Base-by-base conservation (phyloP, 768 basidiomycete genomes). In the Auricularia auricula-judae region DNA sequence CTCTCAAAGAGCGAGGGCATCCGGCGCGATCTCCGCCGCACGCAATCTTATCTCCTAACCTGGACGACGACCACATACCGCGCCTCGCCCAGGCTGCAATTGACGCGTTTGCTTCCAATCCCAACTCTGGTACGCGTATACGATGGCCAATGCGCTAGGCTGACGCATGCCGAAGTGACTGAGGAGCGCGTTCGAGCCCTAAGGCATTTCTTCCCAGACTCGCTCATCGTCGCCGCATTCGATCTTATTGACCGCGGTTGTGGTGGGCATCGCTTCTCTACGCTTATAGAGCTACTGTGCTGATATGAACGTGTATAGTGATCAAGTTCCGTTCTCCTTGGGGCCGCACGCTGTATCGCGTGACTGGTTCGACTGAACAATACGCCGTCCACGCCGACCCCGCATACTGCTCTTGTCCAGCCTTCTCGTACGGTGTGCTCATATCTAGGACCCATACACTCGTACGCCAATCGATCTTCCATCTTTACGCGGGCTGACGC, bases 171-270 rank as follows among this genome's bases (percentile, higher is more conserved):
- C 53, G 34, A 33, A 80, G 78, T 81, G 65, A 70, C 76, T 54
- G 85, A 87, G 43, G 82, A 85, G 59, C 73, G 77, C 7, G 67
- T 89, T n/a, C 77, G 80, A 64, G 80, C 79, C 65, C 78, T 91
- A 10, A 78, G 80, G 33, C 73, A 78, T 47, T 71, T 90, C 62
- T 80, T 91, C 68, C 82, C 89, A 1, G 85, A 88, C 65, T 79
- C 76, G 21, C 76, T 86, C 14, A 73, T 91, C 21, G 70, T 89
- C 2, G 86, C 87, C 21, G 88, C 91, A 4, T 74, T 93, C 33
- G 88, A 93, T 70, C 75, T 92, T n/a, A 78, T 91, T 54, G 91
- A 93, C 73, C 79, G 82, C 36, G 81, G 81, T 65, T 82, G 82
- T 67, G 87, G 91, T 89, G 67, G 36, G 79, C 68, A 8, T 60